Base-by-base conservation (phyloP, 2,329 filamentous ascomycete species). In the Capronia coronata region DNA sequence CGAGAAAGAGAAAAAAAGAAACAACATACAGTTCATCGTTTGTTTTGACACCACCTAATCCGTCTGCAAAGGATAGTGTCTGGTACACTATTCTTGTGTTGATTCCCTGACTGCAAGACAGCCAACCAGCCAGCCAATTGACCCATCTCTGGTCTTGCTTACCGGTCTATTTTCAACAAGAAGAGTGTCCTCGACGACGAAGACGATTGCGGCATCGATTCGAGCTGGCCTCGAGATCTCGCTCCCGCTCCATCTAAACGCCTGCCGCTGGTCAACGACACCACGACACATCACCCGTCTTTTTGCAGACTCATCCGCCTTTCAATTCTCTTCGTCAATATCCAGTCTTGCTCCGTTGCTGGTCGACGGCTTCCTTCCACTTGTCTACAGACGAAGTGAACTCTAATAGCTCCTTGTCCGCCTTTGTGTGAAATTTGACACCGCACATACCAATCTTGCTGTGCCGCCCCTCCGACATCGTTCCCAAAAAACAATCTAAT, bases 351-450 rank as follows among this genome's bases (percentile, higher is more conserved):
- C n/a, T n/a, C 54, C 52, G 56, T 56, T 54, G 56, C 56, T 43
- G 56, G 56, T 52, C 56, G 48, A 59, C 56, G 52, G 49, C 55
- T 44, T 34, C 53, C 13, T 10, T 54, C n/a, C n/a, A n/a, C n/a
- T n/a, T n/a, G n/a, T n/a, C n/a, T n/a, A n/a, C n/a, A 44, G 48
- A 46, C 44, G 47, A 40, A 39, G 18, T 43, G 27, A 48, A 43
- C 23, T 22, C 43, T 56, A 58, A 56, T 58, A 58, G 56, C 56
- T 58, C 52, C 52, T 41, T 21, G 18, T 21, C 23, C 46, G n/a
- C n/a, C n/a, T n/a, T n/a, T 49, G 5, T 38, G 32, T 22, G 6
- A 38, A 48, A n/a, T n/a, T 25, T 46, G 21, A 38, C 43, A 42
- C 48, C 43, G 48, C 45, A 49, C 48, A 44, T 43, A 42, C 44